phyloP scores from a whole-genome alignment of 306 rosid genomes.

The Gleditsia sinensis region DNA sequence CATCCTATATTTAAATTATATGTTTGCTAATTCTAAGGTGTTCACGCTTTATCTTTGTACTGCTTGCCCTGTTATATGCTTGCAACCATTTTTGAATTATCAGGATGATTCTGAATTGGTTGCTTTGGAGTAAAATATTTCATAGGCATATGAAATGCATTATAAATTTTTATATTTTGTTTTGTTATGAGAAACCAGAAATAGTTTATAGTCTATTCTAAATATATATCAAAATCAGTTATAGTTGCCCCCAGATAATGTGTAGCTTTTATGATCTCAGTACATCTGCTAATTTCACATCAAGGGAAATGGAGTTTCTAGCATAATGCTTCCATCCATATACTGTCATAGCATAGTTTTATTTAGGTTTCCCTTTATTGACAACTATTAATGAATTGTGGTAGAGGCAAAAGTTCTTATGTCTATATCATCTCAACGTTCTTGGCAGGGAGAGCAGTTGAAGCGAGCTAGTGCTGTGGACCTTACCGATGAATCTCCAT shows the following conservation, averaged over 20 bases:
- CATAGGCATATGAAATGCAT: background rate
- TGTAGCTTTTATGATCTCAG: background rate
- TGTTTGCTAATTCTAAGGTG: background rate
- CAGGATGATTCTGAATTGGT: background rate
- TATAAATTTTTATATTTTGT: background rate
- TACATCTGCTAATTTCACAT: background rate
- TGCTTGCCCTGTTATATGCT: background rate
- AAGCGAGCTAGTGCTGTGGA: slow-evolving; percentile 37
- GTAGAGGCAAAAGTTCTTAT: background rate
- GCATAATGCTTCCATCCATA: background rate
- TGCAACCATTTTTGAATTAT: background rate
- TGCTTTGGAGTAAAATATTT: background rate
- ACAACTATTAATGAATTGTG: background rate
- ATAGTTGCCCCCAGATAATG: background rate
- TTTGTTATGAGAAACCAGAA: too few species aligned
- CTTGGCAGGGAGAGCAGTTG: slow-evolving; percentile 52
- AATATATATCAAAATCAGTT: background rate
- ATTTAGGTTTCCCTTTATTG: background rate
- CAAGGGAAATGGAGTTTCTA: background rate
- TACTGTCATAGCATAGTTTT: background rate
- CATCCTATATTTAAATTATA: background rate
- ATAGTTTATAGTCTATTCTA: background rate
- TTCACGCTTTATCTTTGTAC: background rate
- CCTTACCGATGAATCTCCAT: slow-evolving; percentile 29
- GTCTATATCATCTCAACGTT: background rate